Percentiles rank a stretch among this genome's conserved stretches.
phyloP scores from a whole-genome alignment of 805 yeast species.

The Zygotorulaspora florentina region DNA sequence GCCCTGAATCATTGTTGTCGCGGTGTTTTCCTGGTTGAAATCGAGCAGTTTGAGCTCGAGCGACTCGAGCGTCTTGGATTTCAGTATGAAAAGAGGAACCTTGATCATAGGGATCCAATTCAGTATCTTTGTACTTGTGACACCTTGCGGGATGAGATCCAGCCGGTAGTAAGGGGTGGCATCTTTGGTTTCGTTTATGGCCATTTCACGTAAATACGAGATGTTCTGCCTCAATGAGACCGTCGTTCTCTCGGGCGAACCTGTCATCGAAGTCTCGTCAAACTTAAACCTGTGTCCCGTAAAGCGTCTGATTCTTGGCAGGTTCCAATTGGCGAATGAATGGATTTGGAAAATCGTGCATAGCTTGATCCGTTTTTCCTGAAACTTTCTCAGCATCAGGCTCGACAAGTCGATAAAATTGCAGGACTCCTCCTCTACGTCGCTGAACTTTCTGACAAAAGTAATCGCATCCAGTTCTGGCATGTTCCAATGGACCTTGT shows the following conservation, averaged over 20 bases:
- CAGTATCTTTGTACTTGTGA: slow-evolving; percentile 14
- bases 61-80: slow-evolving; percentile 16
- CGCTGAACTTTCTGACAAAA: slow-evolving; percentile 10
- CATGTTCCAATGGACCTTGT: slow-evolving; percentile 8
- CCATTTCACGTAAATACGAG: slow-evolving; percentile 17
- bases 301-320: slow-evolving; percentile 19
- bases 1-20: slow-evolving; percentile 21
- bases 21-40: slow-evolving; percentile 3
- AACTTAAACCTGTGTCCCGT: slow-evolving; percentile 28
- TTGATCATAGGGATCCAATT: slow-evolving; percentile 25
- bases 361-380: slow-evolving; percentile 10
- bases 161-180: slow-evolving; percentile 26
- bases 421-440: slow-evolving; percentile 14
- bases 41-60: slow-evolving; percentile 19
- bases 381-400: slow-evolving; percentile 16
- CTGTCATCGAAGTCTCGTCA: slow-evolving; percentile 18
- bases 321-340: slow-evolving; percentile 26
- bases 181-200: slow-evolving; percentile 21
- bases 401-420: slow-evolving; percentile 24
- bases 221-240: slow-evolving; percentile 15
- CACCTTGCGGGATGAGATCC: slow-evolving; percentile 24
- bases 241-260: slow-evolving; percentile 12
- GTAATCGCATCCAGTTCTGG: slow-evolving; percentile 15
- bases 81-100: slow-evolving; percentile 22
- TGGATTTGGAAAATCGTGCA: slow-evolving; percentile 21